Evolutionary conservation across 495 filamentous ascomycete genomes (phyloP), one percentile per base, ranked within the genome.

Genomic region (Xylaria flabelliformis): DNA sequence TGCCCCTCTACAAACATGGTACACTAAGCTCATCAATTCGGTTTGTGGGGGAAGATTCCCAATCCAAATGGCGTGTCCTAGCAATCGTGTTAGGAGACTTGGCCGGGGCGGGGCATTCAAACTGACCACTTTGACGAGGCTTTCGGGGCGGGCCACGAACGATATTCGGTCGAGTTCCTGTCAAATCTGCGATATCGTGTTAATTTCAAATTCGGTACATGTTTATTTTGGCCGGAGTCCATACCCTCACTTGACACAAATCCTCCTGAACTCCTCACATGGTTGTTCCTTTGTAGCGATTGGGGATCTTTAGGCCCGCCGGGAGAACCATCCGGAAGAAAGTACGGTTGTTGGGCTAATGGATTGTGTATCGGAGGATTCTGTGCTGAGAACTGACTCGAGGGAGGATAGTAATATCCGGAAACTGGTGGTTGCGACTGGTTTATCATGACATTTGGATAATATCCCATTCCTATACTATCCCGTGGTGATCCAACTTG

Each of bases 31-130:
- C 71, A 92, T 88, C 41, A 99, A 86, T 41, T 88, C 90, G 9
- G 94, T 90, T 58, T 91, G 91, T 0, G 93, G 91, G 7, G 96
- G 95, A 0, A 99, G 85, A 80, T 99, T 99, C 32, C 96, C 96
- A 29, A 98, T 94, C 96, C 96, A 99, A 32, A 99, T 89, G 4
- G 96, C 95, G 80, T 97, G 93, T 3, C 96, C 96, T 87, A 62
- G 50, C 55, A 42, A 67, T 29, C 64, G 41, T 78, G 39, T 61
- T 50, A 53, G 41, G 19, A 15, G 21, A 50, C 26, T 21, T 48
- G 12, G 44, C 9, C 29, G 10, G 58, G 29, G 66, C 19, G 62
- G 29, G 66, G 34, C 56, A 39, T 61, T 17, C 36, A 48, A 53
- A 72, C 83, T 78, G 74, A 85, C 85, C 85, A 69, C 81, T 86